A percentile compares a stretch with the other conserved stretches of the same genome.
phyloP scores from a whole-genome alignment of 768 basidiomycete genomes.

The Rhodotorula graminis region DNA sequence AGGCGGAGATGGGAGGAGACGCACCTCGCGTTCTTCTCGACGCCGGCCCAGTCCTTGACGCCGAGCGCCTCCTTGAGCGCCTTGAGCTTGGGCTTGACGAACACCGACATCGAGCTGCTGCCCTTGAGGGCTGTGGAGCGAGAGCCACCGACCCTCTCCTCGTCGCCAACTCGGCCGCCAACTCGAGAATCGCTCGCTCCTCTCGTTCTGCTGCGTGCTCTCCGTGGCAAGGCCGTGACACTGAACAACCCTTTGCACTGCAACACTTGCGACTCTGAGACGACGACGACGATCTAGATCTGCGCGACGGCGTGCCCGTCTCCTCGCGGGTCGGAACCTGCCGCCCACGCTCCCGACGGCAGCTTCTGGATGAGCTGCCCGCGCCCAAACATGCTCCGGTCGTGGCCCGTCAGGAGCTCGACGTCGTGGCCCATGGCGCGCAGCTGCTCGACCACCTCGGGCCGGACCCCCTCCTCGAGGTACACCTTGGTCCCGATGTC shows the following conservation, averaged over 20 bases:
- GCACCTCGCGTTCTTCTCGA: constrained; percentile 62
- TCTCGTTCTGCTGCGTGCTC: too few species aligned
- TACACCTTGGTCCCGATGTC: constrained; percentile 78
- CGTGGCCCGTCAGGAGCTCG: constrained; percentile 58
- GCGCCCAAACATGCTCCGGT: constrained; percentile 61
- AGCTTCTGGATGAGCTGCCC: constrained; percentile 80
- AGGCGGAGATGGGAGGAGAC: constrained; percentile 44
- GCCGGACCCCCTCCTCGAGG: constrained; percentile 70
- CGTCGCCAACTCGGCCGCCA: too few species aligned
- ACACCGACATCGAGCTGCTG: constrained; percentile 9
- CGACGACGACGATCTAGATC: constrained; percentile 11
- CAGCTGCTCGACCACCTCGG: constrained; percentile 61
- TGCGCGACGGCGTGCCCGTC: constrained; percentile 38
- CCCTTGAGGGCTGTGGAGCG: too few species aligned
- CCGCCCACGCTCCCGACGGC: constrained; percentile 80
- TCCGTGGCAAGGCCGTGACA: too few species aligned
- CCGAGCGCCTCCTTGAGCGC: constrained; percentile 66
- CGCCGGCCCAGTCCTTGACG: constrained; percentile 68
- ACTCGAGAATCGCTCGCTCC: too few species aligned
- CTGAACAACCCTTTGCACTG: too few species aligned
- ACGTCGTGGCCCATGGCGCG: constrained; percentile 85
- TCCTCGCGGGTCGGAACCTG: constrained; percentile 67
- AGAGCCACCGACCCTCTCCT: too few species aligned
- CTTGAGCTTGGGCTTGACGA: constrained; percentile 68
- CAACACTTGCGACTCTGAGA: too few species aligned